Percentiles rank a stretch among this genome's conserved stretches.
Evolutionary conservation across 805 yeast genomes (phyloP).

Genomic region (Phaffomyces opuntiae): DNA sequence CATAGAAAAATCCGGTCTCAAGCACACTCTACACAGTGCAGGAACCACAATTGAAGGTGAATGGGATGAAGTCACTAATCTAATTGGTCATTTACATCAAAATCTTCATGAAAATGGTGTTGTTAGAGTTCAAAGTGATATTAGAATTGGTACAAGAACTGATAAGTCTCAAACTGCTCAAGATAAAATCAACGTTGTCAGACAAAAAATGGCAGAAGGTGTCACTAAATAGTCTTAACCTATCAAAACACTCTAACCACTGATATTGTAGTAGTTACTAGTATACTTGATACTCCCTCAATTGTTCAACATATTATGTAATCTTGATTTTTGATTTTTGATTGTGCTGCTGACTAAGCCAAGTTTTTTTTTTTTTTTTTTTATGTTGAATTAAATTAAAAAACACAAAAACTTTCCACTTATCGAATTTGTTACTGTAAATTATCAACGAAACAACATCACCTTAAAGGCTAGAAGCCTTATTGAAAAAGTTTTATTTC

Average conservation of each 20-base stretch:
- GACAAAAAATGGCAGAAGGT: slow-evolving; percentile 35
- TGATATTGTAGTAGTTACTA: too few relatives aligned
- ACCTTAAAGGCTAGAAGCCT: background rate
- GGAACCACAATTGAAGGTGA: slow-evolving; percentile 90
- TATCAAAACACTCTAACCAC: too few relatives aligned
- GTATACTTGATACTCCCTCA: too few relatives aligned
- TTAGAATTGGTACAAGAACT: slow-evolving; percentile 78
- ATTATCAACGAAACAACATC: background rate
- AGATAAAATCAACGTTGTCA: slow-evolving; percentile 65
- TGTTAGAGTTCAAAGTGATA: slow-evolving; percentile 76
- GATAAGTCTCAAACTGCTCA: slow-evolving; percentile 68
- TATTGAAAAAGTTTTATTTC: background rate
- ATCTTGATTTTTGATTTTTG: too few relatives aligned
- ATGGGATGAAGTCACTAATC: slow-evolving; percentile 81
- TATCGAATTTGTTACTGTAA: background rate
- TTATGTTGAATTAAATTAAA: background rate
- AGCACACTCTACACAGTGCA: slow-evolving; percentile 77
- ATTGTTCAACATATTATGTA: too few relatives aligned
- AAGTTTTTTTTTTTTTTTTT: background rate
- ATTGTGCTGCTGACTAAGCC: background rate
- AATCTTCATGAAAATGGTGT: slow-evolving; percentile 65
- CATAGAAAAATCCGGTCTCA: slow-evolving; percentile 54
- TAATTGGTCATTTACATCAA: slow-evolving; percentile 75
- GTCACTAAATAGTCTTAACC: background rate
- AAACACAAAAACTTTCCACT: slow-evolving; percentile 2